Evolutionary conservation across 495 filamentous ascomycete genomes (phyloP), one percentile per base, ranked within the genome.

Genomic region (Penicillium silybi): DNA sequence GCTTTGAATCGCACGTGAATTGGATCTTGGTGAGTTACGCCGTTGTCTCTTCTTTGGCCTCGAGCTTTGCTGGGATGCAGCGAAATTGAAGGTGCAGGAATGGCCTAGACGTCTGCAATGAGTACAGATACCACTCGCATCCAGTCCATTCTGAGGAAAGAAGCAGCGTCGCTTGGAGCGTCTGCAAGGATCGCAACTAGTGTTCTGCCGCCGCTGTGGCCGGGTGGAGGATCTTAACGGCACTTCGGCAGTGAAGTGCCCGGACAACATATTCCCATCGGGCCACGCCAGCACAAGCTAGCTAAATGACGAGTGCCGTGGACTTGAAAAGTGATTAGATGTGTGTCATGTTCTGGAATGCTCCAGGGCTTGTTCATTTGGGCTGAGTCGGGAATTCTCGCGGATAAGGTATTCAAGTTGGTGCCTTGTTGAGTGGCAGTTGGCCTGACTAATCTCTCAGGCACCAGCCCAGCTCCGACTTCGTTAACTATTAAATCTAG

Each of bases 81-180:
- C 56, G 29, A 64, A 67, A 18, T 64, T 18, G 35, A 67, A 64
- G 9, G 61, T 67, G 51, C 64, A 67, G 6, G 42, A 8, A 40
- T 54, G 53, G 38, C 53, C 57, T 17, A 64, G 37, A 8, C 62
- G 61, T 13, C 41, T 17, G 54, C 64, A 67, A 44, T 59, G 52
- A 4, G 52, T 25, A 32, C 64, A 64, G 1, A 51, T 17, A 3
- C 25, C 13, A 19, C 18, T 45, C 4, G 51, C 1, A 17, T 48
- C 42, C 3, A 19, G 41, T 8, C 15, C 11, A 43, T 7, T 16
- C 4, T 39, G 10, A 37, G 42, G 22, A 16, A 64, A 55, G 17
- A 58, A 40, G 40, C 64, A 67, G 10, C 62, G 61, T 34, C 64
- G 56, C 23, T 67, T 67, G 9, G 57, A 62, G 26, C 58, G 61